Base-by-base conservation (phyloP, 2,329 filamentous ascomycete species). In the Hypoxylon sp. region DNA sequence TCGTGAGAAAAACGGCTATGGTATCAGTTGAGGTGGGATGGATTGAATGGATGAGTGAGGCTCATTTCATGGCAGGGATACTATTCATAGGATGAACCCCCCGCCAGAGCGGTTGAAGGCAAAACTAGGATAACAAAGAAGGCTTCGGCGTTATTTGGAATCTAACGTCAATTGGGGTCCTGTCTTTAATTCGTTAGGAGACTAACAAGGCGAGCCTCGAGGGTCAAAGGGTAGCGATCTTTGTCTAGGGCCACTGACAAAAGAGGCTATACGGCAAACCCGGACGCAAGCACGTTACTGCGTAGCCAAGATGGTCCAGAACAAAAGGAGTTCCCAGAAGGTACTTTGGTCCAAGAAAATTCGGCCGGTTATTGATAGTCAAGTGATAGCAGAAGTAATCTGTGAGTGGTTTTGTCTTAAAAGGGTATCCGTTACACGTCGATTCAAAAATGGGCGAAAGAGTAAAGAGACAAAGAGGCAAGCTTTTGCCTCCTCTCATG, bases 41-140 rank as follows among this genome's bases (percentile, higher is more conserved):
- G 56, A 26, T 37, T 58, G 58, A 50, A 31, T 52, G 52, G 39
- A 39, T 62, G 42, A 62, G 61, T 63, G 59, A 74, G 59, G 60
- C 61, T 76, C 68, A 76, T 72, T 69, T 68, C 72, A 73, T 66
- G 52, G 61, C 65, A 65, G 59, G 69, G 66, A 57, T 65, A 39
- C 47, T 57, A 52, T 67, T 56, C 51, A 37, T 55, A 47, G 58
- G 26, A 51, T 61, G 44, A 39, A 58, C 48, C 60, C 39, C 39
- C 48, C 62, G 55, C 37, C 35, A 54, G 44, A 53, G 62, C 39
- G 50, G 55, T 5, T 61, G 33, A 55, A 58, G 63, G 70, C 65
- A 72, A 70, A 68, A 63, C 68, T 59, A 64, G 48, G 51, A 69
- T 58, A 54, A 72, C 58, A 72, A 72, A 76, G 66, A 61, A 24